Evolutionary conservation across 2,329 filamentous ascomycete genomes (phyloP).

Genomic region (Calonectria montana): DNA sequence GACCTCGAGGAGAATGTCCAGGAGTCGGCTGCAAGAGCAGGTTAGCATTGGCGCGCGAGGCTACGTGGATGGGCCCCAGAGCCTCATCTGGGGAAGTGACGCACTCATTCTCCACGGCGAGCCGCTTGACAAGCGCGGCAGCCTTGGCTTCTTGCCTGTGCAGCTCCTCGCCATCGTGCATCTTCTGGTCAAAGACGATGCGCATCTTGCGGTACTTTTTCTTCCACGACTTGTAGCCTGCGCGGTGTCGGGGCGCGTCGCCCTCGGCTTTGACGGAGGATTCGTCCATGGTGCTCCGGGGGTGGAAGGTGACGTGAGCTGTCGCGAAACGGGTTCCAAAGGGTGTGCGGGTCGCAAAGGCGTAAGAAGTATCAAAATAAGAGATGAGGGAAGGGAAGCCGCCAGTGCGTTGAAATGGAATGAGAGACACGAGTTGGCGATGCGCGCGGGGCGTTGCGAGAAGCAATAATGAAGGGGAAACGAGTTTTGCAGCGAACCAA

Average conservation of each 20-base stretch:
- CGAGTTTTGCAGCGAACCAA: conserved; percentile 20
- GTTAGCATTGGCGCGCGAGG: conserved; percentile 32
- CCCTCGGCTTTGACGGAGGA: conserved; percentile 57
- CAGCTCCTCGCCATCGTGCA: conserved; percentile 83
- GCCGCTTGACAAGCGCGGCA: conserved; percentile 80
- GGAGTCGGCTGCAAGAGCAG: conserved; percentile 73
- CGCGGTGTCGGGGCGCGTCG: conserved; percentile 54
- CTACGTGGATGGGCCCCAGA: neutral
- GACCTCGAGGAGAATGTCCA: conserved; percentile 90
- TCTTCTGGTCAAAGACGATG: conserved; percentile 79
- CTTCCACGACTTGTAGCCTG: conserved; percentile 77
- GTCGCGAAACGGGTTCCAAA: conserved; percentile 28
- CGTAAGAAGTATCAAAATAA: conserved; percentile 8
- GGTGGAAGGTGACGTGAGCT: conserved; percentile 18
- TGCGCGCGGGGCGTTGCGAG: conserved; percentile 20
- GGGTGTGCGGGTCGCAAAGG: neutral
- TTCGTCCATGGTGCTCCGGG: conserved; percentile 44
- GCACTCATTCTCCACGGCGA: conserved; percentile 94
- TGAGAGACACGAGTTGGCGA: conserved; percentile 22
- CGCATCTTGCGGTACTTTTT: conserved; percentile 98
- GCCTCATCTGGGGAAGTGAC: conserved; percentile 44
- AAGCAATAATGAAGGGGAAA: conserved; percentile 13
- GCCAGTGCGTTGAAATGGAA: conserved; percentile 22
- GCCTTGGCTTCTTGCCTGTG: conserved; percentile 86
- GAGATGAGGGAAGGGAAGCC: conserved; percentile 24